Base-by-base conservation (phyloP, 225 moss, liverwort and hornwort species). In the Climacium dendroides region DNA sequence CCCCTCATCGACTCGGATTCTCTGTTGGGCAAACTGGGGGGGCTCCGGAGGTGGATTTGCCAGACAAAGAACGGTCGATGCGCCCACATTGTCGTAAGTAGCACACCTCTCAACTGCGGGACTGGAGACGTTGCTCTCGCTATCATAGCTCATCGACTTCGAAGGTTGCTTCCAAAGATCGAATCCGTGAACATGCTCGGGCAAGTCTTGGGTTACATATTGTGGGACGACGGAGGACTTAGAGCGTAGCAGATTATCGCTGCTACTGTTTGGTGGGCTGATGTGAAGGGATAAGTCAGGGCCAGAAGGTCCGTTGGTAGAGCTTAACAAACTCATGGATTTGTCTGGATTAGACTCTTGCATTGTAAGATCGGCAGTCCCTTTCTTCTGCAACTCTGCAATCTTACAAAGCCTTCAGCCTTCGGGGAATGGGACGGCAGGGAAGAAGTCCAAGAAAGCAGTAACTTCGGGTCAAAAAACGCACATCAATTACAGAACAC, bases 271-370 rank as follows among this genome's bases (percentile, higher is more conserved):
- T 25, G 97, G 97, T 86, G 96, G 96, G 92, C 96, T 94, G 91
- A 97, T 96, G 79, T 97, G 97, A 60, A 97, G 93, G 50, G 97
- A 95, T 83, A 97, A 92, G 90, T 97, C 95, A 78, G 95, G 96
- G 85, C 95, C 93, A 58, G 71, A 80, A 43, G 72, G 81, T 78
- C 81, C 65, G 53, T 64, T 89, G 83, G 83, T 72, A n/a, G 88
- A 90, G 73, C 87, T 72, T 67, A 83, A 82, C 72, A 89, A 76
- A 76, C 87, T 93, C 93, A 92, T 90, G 61, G 82, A 88, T 66
- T 89, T 89, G 43, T 87, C 87, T 71, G 57, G 58, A 41, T 58
- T 67, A 64, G 78, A 82, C 87, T 87, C 92, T 65, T 83, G 88
- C 92, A 90, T 92, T 89, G 87, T 88, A 87, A 71, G 83, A 79